phyloP scores from a whole-genome alignment of 1,284 basidiomycete species.

The Marasmius tenuissimus region DNA sequence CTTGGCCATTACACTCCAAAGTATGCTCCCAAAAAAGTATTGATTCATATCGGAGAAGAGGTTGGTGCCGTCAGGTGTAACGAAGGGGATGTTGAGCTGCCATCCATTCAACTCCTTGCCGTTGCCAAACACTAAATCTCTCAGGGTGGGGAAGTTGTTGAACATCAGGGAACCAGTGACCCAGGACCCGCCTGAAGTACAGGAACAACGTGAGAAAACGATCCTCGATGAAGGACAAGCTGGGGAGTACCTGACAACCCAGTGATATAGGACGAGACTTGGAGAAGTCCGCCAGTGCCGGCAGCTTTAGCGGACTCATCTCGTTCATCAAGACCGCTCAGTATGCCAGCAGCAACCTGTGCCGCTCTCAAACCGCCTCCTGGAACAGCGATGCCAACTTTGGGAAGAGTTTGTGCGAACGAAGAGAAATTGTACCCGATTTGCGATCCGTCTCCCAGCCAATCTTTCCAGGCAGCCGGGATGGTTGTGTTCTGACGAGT shows the following conservation, averaged over 20 bases:
- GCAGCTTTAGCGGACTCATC: constrained; percentile 51
- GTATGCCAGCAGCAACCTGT: constrained; percentile 56
- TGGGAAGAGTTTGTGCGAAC: constrained; percentile 44
- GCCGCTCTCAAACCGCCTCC: constrained; percentile 63
- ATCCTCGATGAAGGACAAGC: not conserved
- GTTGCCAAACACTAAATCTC: constrained; percentile 57
- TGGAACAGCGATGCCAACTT: constrained; percentile 56
- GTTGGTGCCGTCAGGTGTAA: constrained; percentile 49
- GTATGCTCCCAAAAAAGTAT: constrained; percentile 56
- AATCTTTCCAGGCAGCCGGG: constrained; percentile 53
- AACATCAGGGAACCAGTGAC: constrained; percentile 53
- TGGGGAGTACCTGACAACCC: constrained; percentile 54
- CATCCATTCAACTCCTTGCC: constrained; percentile 48
- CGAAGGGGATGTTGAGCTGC: constrained; percentile 57
- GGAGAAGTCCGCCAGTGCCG: constrained; percentile 67
- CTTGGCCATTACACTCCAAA: constrained; percentile 59
- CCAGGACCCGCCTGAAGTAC: constrained; percentile 59
- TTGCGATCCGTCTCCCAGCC: constrained; percentile 53
- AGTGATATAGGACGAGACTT: constrained; percentile 61
- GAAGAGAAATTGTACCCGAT: constrained; percentile 50
- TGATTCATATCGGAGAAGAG: constrained; percentile 50
- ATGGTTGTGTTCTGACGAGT: constrained; percentile 41
- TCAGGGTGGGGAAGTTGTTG: constrained; percentile 56
- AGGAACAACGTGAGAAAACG: not conserved
- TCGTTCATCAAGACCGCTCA: constrained; percentile 59